phyloP scores from a whole-genome alignment of 805 yeast genomes.

The Millerozyma miso region DNA sequence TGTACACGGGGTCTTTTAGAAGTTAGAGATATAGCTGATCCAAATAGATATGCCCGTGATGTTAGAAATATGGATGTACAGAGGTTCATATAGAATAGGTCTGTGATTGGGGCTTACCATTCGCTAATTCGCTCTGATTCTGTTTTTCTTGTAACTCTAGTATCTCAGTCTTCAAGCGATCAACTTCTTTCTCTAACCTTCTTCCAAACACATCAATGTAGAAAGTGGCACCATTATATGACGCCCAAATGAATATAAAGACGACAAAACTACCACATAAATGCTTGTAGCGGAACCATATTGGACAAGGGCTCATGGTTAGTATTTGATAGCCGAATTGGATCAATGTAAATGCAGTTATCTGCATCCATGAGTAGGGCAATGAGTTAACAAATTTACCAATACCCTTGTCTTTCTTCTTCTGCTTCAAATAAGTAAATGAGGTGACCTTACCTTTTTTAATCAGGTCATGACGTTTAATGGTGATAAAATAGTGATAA shows the following conservation, averaged over 20 bases:
- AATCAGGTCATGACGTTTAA: constrained; percentile 72
- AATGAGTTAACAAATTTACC: constrained; percentile 78
- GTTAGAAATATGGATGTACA: no score
- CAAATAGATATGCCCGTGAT: no score
- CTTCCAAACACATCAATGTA: constrained; percentile 90
- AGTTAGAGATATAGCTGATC: no score
- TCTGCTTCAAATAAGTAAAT: constrained; percentile 74
- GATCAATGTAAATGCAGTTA: constrained; percentile 76
- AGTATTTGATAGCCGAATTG: constrained; percentile 83
- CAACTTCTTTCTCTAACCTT: constrained; percentile 81
- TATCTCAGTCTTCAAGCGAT: constrained; percentile 67
- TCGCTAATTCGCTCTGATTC: constrained; percentile 9
- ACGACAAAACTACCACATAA: constrained; percentile 66
- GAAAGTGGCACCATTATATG: constrained; percentile 92
- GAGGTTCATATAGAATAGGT: background rate
- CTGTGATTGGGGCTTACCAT: background rate
- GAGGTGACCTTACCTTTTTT: constrained; percentile 83
- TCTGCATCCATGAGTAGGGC: constrained; percentile 81
- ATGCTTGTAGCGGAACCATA: constrained; percentile 72
- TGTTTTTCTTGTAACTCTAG: constrained; percentile 48
- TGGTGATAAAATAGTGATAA: constrained; percentile 89
- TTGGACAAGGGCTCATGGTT: constrained; percentile 85
- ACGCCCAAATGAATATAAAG: constrained; percentile 72
- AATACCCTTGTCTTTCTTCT: constrained; percentile 58
- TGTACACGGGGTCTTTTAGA: no score